Evolutionary conservation across 495 filamentous ascomycete species (phyloP).

Genomic region (Penicillium coprophilum): DNA sequence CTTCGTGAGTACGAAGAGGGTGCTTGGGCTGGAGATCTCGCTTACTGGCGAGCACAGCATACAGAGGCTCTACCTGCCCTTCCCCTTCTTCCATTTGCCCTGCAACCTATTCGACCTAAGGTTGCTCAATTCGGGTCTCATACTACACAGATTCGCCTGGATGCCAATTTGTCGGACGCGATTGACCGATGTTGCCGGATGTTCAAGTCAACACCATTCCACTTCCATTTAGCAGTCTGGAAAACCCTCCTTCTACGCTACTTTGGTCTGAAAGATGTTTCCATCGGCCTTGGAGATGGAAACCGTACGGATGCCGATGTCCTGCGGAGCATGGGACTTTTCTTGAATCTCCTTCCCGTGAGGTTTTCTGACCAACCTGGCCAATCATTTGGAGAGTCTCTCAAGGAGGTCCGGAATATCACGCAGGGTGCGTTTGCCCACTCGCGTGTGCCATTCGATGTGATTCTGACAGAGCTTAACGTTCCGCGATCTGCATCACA

Average conservation of each 20-base stretch:
- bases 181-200: conserved; percentile 22
- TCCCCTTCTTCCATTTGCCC: conserved; percentile 39
- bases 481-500: conserved; percentile 32
- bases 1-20: conserved; percentile 19
- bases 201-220: conserved; percentile 38
- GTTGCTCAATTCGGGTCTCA: conserved; percentile 16
- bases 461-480: conserved; percentile 40
- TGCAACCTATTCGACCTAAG: conserved; percentile 10
- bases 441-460: conserved; percentile 47
- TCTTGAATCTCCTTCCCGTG: conserved; percentile 52
- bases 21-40: conserved; percentile 20
- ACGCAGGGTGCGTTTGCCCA: conserved; percentile 28
- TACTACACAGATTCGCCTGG: conserved; percentile 15
- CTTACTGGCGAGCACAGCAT: conserved; percentile 40
- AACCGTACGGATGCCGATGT: conserved; percentile 35
- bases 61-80: conserved; percentile 24
- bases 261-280: conserved; percentile 32
- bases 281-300: conserved; percentile 46
- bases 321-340: conserved; percentile 38
- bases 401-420: conserved; percentile 19
- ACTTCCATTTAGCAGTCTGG: conserved; percentile 45
- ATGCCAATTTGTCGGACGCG: conserved; percentile 7
- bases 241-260: conserved; percentile 30
- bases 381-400: conserved; percentile 18
- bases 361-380: conserved; percentile 24